These are phyloP conservation scores for Cystobasidium pallidum DNA, from an alignment of 1,284 basidiomycete species.

Conservation along the genomic window DNA sequence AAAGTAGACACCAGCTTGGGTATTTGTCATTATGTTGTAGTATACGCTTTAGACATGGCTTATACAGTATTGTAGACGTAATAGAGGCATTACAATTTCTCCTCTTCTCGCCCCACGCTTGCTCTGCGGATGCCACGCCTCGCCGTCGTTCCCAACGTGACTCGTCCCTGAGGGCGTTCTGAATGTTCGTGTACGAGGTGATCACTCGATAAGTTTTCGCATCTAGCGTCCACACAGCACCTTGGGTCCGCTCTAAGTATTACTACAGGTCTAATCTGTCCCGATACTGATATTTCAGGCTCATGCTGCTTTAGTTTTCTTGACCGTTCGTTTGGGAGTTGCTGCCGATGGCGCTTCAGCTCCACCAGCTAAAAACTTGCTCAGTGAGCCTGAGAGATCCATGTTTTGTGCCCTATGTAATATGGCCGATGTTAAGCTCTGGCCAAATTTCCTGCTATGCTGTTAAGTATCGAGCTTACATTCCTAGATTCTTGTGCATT, in stretches of 20 bases:
- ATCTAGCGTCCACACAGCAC: too few species aligned
- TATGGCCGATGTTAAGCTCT: neutral
- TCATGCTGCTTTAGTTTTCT: slow-evolving; percentile 1
- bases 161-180: too few species aligned
- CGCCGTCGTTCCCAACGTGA: too few species aligned
- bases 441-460: too few species aligned
- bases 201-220: too few species aligned
- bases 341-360: neutral
- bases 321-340: neutral
- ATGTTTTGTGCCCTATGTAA: slow-evolving; percentile 32
- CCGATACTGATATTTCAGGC: too few species aligned
- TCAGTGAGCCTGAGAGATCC: slow-evolving; percentile 29
- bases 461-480: neutral
- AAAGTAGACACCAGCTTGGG: slow-evolving; percentile 55
- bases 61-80: neutral
- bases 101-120: too few species aligned
- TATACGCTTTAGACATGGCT: neutral
- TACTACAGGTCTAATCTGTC: too few species aligned
- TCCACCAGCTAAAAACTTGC: slow-evolving; percentile 35
- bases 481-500: slow-evolving; percentile 36
- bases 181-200: too few species aligned
- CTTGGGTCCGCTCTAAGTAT: too few species aligned
- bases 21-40: neutral
- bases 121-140: too few species aligned
- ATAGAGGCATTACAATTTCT: neutral